These are phyloP conservation scores for Ascosphaera apis DNA, from an alignment of 2,329 filamentous ascomycete genomes.

Conservation along the genomic window DNA sequence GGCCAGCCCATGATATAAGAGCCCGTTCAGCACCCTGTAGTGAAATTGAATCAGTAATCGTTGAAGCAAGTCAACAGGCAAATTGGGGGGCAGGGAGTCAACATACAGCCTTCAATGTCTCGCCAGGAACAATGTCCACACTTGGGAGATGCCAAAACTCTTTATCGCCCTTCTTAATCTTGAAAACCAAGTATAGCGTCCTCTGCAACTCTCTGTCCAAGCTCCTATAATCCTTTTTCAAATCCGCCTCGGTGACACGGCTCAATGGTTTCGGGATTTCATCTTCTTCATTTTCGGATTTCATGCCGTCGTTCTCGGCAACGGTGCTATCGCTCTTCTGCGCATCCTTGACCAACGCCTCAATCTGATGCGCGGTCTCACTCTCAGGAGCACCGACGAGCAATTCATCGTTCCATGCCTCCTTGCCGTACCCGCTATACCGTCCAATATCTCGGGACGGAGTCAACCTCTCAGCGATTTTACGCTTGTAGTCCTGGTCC, in stretches of 20 bases:
- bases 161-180: conserved; percentile 47
- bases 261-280: conserved; percentile 47
- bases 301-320: conserved; percentile 16
- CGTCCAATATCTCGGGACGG: conserved; percentile 65
- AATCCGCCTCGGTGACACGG: conserved; percentile 57
- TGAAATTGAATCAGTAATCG: conserved; percentile 1
- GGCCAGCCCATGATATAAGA: conserved; percentile 51
- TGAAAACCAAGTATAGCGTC: conserved; percentile 74
- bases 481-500: conserved; percentile 75
- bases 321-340: conserved; percentile 24
- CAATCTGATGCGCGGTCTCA: conserved; percentile 38
- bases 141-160: too few species aligned
- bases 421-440: conserved; percentile 51
- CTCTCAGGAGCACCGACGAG: conserved; percentile 48
- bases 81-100: conserved; percentile 1
- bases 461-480: conserved; percentile 52
- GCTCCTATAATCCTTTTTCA: conserved; percentile 47
- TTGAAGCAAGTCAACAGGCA: neutral
- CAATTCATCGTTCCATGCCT: conserved; percentile 82
- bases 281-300: conserved; percentile 30
- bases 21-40: conserved; percentile 58
- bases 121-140: too few species aligned
- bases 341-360: conserved; percentile 52
- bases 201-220: conserved; percentile 57
- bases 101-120: conserved; percentile 29